Base-by-base conservation (phyloP, 2,329 filamentous ascomycete genomes). In the Shiraia sp. region DNA sequence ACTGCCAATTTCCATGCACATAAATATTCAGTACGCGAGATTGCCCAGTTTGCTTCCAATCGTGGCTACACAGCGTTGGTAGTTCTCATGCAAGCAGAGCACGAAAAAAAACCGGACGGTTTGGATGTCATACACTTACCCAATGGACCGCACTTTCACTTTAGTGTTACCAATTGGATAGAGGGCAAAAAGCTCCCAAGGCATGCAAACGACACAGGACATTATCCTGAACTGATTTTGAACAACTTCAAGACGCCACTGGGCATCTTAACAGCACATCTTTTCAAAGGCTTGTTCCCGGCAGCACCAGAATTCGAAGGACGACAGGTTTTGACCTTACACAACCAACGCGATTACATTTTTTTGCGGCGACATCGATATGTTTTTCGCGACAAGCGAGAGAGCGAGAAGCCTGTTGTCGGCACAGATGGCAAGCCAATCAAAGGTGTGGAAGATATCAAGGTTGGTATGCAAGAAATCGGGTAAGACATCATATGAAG, bases 241-340 rank as follows among this genome's bases (percentile, higher is more conserved):
- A 97, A 97, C 72, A 92, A 93, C 66, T 99, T 99, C 77, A 87
- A 88, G 60, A 99, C 93, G 0, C 90, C 92, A 0, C 79, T 99
- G 2, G 93, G 93, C 72, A 77, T 96, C 8, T 75, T 97, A 27
- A 90, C 91, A 0, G 92, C 91, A 7, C 64, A 90, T 60, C 75
- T 96, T 1, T 93, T 99, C 74, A 81, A 86, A 50, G 83, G 80
- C 0, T 71, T 95, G 19, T 93, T 90, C 70, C 93, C 92, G 0
- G 81, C 85, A 0, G 81, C 83, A 30, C 92, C 93, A 0, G 89
- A 97, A 59, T 76, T 97, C 5, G 79, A 87, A 54, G 92, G 92
- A 4, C 78, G 92, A 16, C 91, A 96, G 63, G 91, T 96, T 1
- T 83, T 96, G 7, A 96, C 92, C 1, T 73, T 96, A 37, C 90